Percentiles rank a stretch among this genome's conserved stretches.
Evolutionary conservation across 169 alveolate species (phyloP).

Genomic region (Amoebophrya sp.): DNA sequence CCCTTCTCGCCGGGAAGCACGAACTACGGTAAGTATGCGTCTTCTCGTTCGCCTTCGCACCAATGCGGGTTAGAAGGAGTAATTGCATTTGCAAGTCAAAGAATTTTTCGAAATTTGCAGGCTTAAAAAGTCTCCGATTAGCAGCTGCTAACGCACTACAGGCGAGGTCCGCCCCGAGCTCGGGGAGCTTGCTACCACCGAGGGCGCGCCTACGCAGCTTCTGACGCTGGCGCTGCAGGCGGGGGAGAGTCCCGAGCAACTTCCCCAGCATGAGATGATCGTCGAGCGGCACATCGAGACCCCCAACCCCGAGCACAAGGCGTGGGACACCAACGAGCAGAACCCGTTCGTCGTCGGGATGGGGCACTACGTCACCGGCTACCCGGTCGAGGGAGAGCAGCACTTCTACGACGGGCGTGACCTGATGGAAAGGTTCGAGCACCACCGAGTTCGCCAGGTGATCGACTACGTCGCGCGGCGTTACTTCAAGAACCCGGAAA

Average conservation of each 20-base stretch:
- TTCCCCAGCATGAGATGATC: no score
- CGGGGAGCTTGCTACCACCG: neutral
- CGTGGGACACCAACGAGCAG: neutral
- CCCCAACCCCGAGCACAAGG: neutral
- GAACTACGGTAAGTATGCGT: neutral
- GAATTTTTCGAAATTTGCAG: no score
- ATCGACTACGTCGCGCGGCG: neutral
- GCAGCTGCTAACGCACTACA: no score
- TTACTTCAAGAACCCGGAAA: neutral
- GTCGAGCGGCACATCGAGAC: neutral
- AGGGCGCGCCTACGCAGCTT: neutral
- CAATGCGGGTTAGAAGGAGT: no score
- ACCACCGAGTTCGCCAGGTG: neutral
- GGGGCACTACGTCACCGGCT: neutral
- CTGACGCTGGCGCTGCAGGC: neutral
- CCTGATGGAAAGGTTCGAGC: neutral
- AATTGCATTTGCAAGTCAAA: no score
- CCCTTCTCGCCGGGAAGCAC: neutral
- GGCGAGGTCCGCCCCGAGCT: neutral
- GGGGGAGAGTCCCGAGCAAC: no score
- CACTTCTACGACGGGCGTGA: neutral
- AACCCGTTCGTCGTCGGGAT: neutral
- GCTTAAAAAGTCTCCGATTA: no score
- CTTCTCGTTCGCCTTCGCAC: no score
- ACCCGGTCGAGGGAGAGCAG: neutral